Evolutionary conservation across 495 filamentous ascomycete species (phyloP).

Genomic region (Filosporella fistucella): DNA sequence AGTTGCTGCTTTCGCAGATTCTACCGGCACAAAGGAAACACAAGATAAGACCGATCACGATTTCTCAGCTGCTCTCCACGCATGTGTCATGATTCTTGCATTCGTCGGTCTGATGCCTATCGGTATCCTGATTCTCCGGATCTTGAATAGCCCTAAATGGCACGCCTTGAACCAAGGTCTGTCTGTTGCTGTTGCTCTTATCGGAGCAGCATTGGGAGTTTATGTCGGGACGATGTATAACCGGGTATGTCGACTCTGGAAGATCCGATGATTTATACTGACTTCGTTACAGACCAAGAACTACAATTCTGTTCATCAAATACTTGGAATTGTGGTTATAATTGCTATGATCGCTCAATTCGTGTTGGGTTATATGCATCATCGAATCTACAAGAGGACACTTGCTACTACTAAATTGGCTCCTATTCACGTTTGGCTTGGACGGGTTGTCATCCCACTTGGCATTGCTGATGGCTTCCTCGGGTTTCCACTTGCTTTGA

Average conservation of each 20-base stretch:
- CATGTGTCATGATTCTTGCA: constrained; percentile 42
- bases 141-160: constrained; percentile 40
- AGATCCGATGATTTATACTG: neutral
- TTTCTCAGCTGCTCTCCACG: constrained; percentile 40
- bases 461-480: constrained; percentile 48
- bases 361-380: constrained; percentile 41
- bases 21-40: constrained; percentile 17
- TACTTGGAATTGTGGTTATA: constrained; percentile 51
- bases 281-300: constrained; percentile 35
- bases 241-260: constrained; percentile 29
- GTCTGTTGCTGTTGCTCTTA: constrained; percentile 35
- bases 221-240: constrained; percentile 45
- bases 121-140: constrained; percentile 45
- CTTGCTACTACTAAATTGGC: constrained; percentile 39
- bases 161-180: constrained; percentile 44
- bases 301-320: constrained; percentile 51
- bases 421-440: constrained; percentile 44
- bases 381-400: constrained; percentile 40
- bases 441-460: constrained; percentile 41
- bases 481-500: constrained; percentile 35
- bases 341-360: constrained; percentile 43
- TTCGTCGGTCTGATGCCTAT: constrained; percentile 51
- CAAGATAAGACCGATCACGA: constrained; percentile 22
- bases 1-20: constrained; percentile 13
- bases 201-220: constrained; percentile 47